phyloP scores from a whole-genome alignment of 2,329 filamentous ascomycete genomes.

The Madurella mycetomatis region DNA sequence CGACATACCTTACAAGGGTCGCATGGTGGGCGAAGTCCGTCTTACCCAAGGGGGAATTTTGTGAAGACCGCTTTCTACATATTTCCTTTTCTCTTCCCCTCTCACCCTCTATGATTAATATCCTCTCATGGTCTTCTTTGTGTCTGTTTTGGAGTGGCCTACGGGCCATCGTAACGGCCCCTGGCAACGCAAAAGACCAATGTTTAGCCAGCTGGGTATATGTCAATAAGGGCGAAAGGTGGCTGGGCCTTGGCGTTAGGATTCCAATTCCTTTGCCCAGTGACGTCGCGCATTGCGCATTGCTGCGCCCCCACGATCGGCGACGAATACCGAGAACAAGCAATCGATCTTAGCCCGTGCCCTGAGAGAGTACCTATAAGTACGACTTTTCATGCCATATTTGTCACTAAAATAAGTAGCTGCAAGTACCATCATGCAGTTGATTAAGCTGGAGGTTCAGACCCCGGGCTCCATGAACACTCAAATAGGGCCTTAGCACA shows the following conservation, averaged over 20 bases:
- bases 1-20: no score
- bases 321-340: slow-evolving; percentile 10
- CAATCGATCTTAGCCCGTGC: not conserved
- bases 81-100: no score
- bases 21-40: no score
- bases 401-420: not conserved
- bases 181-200: no score
- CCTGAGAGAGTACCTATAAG: not conserved
- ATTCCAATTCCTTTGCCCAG: not conserved
- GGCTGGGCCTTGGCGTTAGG: slow-evolving; percentile 12
- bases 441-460: slow-evolving; percentile 7
- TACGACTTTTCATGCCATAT: slow-evolving; percentile 1
- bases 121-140: no score
- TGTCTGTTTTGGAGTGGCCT: no score
- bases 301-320: slow-evolving; percentile 15
- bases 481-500: slow-evolving; percentile 7
- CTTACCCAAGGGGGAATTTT: no score
- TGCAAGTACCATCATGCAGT: slow-evolving; percentile 11
- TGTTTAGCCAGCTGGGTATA: not conserved
- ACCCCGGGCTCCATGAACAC: slow-evolving; percentile 5
- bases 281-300: slow-evolving; percentile 16
- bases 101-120: no score
- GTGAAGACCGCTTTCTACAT: no score
- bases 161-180: no score
- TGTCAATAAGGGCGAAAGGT: not conserved